Base-by-base conservation (phyloP, 2,329 filamentous ascomycete species). In the Rosellinia necatrix region DNA sequence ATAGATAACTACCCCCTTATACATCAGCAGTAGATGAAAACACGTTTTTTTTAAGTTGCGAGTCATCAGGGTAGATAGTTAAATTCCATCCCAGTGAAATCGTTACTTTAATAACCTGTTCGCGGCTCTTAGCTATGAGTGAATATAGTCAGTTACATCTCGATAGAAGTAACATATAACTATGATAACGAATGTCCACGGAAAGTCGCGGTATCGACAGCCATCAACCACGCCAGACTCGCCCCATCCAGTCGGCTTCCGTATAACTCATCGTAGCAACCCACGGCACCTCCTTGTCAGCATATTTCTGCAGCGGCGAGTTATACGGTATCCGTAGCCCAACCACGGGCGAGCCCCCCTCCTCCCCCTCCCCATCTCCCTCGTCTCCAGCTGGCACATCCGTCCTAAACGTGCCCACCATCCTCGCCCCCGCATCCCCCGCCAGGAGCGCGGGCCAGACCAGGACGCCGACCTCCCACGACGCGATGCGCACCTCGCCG, bases 251-350 rank as follows among this genome's bases (percentile, higher is more conserved):
- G 73, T 93, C 90, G 10, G 81, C 83, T 66, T 87, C 81, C 0
- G 59, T 55, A 67, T 92, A 81, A 1, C 67, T 68, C 66, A 79
- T 75, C 2, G 83, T 86, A 3, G 88, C 87, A 57, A 89, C 90
- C 92, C 92, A 96, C 1, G 92, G 91, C 42, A 81, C 75, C 66
- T 96, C 90, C 4, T 73, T 70, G 6, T 72, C 61, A 0, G 70
- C 75, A 66, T 96, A 96, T 6, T 76, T 76, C 44, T 83, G 83
- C 24, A 96, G 71, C 0, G 92, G 92, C 6, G 92, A 73, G 71
- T 86, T 86, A 71, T 96, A 96, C n/a, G 92, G 90, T 74, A 96
- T 86, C 13, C 91, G 81, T 24, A 93, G 75, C 0, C 89, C 90
- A 3, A 96, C 79, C 0, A 86, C 61, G 0, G 75, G 67, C 6